Conservation (phyloP, 1,139 yeast genomes). For the Saccharomyces uvarum region DNA sequence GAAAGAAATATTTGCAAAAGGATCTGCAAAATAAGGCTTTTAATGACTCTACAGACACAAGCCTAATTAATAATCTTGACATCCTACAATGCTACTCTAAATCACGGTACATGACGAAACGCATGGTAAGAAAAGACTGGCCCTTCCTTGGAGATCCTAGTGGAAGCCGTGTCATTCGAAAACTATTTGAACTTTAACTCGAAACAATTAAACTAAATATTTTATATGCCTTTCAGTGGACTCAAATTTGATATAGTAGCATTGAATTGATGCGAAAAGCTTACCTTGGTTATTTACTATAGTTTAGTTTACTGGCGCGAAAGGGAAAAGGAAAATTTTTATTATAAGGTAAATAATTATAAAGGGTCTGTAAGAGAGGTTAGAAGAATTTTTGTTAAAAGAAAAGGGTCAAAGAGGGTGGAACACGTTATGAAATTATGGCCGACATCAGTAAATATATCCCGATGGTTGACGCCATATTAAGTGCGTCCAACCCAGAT, state of each 20-base stretch:
- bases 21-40: conserved; percentile 17
- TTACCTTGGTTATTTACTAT: neutral
- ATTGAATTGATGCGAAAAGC: neutral
- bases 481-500: conserved; percentile 66
- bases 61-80: conserved; percentile 30
- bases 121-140: conserved; percentile 30
- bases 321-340: neutral
- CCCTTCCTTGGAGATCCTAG: conserved; percentile 15
- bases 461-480: conserved; percentile 70
- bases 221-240: neutral
- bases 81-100: conserved; percentile 31
- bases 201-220: neutral
- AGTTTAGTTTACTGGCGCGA: neutral
- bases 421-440: neutral
- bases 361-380: neutral
- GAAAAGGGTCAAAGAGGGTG: neutral
- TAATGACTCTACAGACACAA: conserved; percentile 15
- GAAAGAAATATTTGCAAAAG: conserved; percentile 18
- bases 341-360: neutral
- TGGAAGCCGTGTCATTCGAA: conserved; percentile 30
- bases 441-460: conserved; percentile 34
- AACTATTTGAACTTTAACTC: conserved; percentile 29
- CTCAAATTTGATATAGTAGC: neutral
- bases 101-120: conserved; percentile 26
- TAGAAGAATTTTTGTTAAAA: neutral